Evolutionary conservation across 805 yeast species (phyloP).

Genomic region (Starmerella vitae): DNA sequence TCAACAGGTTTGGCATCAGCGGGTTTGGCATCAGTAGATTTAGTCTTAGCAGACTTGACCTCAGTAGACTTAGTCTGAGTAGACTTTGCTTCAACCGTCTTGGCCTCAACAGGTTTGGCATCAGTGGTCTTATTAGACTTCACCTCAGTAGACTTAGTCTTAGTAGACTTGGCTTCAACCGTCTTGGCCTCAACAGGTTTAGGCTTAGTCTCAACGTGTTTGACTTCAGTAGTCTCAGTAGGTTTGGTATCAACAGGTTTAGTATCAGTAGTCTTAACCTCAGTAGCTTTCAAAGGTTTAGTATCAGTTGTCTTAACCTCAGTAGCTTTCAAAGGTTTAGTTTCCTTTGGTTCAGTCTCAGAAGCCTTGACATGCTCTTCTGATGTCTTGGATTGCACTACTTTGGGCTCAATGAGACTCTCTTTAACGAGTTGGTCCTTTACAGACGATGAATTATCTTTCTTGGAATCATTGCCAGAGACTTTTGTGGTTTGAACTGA

Average conservation of each 20-base stretch:
- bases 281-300: not conserved
- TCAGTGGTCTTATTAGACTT: too few relatives aligned
- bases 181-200: not conserved
- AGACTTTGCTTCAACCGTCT: not conserved
- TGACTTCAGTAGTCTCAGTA: too few relatives aligned
- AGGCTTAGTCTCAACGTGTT: not conserved
- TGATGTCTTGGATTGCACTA: not conserved
- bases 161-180: too few relatives aligned
- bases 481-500: too few relatives aligned
- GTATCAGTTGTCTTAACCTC: too few relatives aligned
- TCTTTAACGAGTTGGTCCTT: too few relatives aligned
- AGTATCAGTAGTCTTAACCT: not conserved
- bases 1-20: too few relatives aligned
- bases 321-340: too few relatives aligned
- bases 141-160: too few relatives aligned
- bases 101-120: slow-evolving; percentile 2
- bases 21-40: slow-evolving; percentile 1
- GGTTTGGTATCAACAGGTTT: not conserved
- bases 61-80: slow-evolving; percentile 1
- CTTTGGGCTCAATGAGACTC: too few relatives aligned
- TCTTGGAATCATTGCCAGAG: too few relatives aligned
- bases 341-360: not conserved
- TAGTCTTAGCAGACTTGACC: not conserved
- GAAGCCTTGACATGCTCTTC: not conserved
- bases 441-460: too few relatives aligned